Evolutionary conservation across 352 stramenopile species (phyloP), one percentile per base, ranked within the genome.

Genomic region (Globisporangium abappressorium): DNA sequence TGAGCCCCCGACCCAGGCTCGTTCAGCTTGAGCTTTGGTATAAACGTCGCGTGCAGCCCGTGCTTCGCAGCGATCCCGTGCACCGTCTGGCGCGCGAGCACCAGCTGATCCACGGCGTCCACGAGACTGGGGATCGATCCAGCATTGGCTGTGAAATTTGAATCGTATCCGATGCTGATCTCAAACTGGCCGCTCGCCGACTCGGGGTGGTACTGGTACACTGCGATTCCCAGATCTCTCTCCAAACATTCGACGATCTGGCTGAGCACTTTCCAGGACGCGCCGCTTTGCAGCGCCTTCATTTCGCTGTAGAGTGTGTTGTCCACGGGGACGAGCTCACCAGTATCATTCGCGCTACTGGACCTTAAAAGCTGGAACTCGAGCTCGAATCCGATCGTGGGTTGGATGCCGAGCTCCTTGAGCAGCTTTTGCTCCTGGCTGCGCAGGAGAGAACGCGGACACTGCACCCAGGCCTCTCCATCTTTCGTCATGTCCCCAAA

Each of bases 131-230:
- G 55, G 12, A 57, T 12, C 8, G 12, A 36, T 3, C 26, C 51
- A 38, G 12, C 14, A 11, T 36, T 11, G 11, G 38, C 14, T 20
- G 38, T 20, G 11, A 12, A 0, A 46, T 20, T 20, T 20, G 38
- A 4, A 6, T 66, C 61, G 18, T 66, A 49, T 11, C 66, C 73
- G 11, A 74, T 74, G 59, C 70, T 77, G 63, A 80, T 80, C 65
- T 80, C 73, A 4, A 80, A 69, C 67, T 80, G 73, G 5, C 70
- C 73, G 24, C 65, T 66, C 11, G 63, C 70, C 3, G 68, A 75
- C 55, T 80, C 71, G 2, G 74, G 26, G 47, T 79, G 74, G 26
- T 78, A 78, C 62, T 80, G 74, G n/a, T 72, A 58, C 38, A 80
- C 71, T 1, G 43, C 41, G 41, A 76, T 80, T 0, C 57, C 43